Percentiles rank a stretch among this genome's conserved stretches.
Evolutionary conservation across 2,329 filamentous ascomycete genomes (phyloP).

Genomic region (Fusarium caatingaense): DNA sequence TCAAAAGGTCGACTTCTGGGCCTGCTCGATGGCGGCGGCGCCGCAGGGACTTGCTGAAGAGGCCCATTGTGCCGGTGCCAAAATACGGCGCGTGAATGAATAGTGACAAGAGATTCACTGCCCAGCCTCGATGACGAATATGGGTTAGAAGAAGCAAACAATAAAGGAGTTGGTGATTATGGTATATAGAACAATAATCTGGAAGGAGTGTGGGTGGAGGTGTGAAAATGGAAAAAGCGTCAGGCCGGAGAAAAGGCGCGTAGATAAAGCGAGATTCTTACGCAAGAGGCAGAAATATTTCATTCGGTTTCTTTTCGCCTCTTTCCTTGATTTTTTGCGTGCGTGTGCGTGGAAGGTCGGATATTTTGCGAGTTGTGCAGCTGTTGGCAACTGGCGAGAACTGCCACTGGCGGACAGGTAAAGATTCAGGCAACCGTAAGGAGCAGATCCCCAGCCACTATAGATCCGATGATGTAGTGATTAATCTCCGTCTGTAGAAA

Average conservation of each 20-base stretch:
- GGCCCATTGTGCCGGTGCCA: slow-evolving; percentile 36
- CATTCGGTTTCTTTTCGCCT: background rate
- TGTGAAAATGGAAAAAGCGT: background rate
- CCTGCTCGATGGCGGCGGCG: slow-evolving; percentile 26
- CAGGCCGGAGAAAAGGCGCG: background rate
- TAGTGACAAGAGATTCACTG: background rate
- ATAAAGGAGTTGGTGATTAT: background rate
- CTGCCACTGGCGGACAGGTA: slow-evolving; percentile 10
- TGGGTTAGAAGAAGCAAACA: background rate
- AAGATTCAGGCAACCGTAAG: background rate
- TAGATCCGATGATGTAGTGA: background rate
- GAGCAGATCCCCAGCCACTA: background rate
- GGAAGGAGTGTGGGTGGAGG: slow-evolving; percentile 12
- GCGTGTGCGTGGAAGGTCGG: background rate
- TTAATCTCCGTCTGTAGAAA: no score
- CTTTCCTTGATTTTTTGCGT: background rate
- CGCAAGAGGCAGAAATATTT: background rate
- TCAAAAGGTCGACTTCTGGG: slow-evolving; percentile 45
- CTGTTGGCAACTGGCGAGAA: slow-evolving; percentile 31
- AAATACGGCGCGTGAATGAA: background rate
- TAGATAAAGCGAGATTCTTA: background rate
- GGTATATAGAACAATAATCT: slow-evolving; percentile 8
- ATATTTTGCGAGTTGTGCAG: background rate
- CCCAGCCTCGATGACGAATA: background rate
- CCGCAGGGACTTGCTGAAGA: slow-evolving; percentile 27